Base-by-base conservation (phyloP, 2,329 filamentous ascomycete species). In the Seiridium cupressi region DNA sequence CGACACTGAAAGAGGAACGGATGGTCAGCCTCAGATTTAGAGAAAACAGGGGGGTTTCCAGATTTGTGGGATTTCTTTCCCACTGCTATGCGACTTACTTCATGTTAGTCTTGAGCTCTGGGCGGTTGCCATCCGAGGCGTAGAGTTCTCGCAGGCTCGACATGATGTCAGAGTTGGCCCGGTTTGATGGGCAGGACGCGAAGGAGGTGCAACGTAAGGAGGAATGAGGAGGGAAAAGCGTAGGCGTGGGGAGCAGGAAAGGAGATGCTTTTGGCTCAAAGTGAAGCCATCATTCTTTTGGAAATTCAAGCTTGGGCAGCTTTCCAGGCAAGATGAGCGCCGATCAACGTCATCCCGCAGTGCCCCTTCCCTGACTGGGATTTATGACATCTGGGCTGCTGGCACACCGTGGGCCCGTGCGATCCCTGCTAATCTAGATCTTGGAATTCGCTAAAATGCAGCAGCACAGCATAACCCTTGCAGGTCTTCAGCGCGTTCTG, bases 1-100 rank as follows among this genome's bases (percentile, higher is more conserved):
- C 93, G 62, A 97, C 91, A 58, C 91, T 85, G 68, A 59, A 32
- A 26, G 18, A 26, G 18, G 44, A 47, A 58, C 11, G 34, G 47
- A 63, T 26, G 65, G 61, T 58, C 55, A 58, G 58, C 57, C 18
- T n/a, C 18, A 35, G 31, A 36, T 18, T n/a, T 48, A 36, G 5
- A 3, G 32, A 18, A 11, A 18, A 54, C 11, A 34, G 26, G 31
- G 31, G 35, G 3, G 5, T 11, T 11, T 13, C 36, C 5, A 38
- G 9, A 35, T 35, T 53, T 11, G n/a, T 35, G 7, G 32, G 32
- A 1, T 13, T 18, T n/a, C 9, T 18, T 44, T 31, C 18, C 18
- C 18, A 26, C 18, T 26, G 18, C 2, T 26, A 1, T 26, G 18
- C 18, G 18, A 55, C 61, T 55, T 49, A 63, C 62, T 61, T 64